phyloP scores from a whole-genome alignment of 163 green algal genomes.

The Coccomyxa subellipsoidea region DNA sequence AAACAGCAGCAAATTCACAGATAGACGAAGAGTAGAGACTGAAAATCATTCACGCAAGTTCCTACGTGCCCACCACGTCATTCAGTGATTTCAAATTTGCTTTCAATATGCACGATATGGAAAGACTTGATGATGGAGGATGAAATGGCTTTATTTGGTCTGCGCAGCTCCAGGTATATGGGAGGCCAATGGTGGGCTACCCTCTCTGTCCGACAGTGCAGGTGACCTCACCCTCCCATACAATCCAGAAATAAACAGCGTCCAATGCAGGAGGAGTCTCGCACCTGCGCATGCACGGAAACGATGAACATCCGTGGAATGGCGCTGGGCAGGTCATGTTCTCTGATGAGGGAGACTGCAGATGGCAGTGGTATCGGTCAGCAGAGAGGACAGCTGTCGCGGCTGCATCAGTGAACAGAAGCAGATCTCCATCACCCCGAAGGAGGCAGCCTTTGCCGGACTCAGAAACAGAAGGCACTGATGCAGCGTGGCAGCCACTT shows the following conservation, averaged over 20 bases:
- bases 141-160: neutral
- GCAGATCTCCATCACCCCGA: neutral
- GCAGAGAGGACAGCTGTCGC: neutral
- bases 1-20: too few species aligned
- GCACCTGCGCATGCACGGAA: too few species aligned
- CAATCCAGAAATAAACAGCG: too few species aligned
- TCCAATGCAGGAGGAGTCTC: too few species aligned
- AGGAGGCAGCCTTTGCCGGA: too few species aligned
- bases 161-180: slow-evolving; percentile 21
- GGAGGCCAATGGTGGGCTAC: slow-evolving; percentile 36
- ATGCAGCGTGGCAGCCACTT: neutral
- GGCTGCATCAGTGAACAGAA: neutral
- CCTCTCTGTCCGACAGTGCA: slow-evolving; percentile 18
- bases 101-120: too few species aligned
- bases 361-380: neutral
- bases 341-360: neutral
- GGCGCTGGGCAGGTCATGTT: neutral
- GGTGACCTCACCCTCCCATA: slow-evolving; percentile 2
- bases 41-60: too few species aligned
- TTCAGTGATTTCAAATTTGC: too few species aligned
- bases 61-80: too few species aligned
- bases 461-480: neutral
- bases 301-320: too few species aligned
- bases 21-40: too few species aligned
- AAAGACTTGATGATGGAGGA: too few species aligned